Evolutionary conservation across 2,329 filamentous ascomycete genomes (phyloP), one percentile per base, ranked within the genome.

Genomic region (Microsporum canis): DNA sequence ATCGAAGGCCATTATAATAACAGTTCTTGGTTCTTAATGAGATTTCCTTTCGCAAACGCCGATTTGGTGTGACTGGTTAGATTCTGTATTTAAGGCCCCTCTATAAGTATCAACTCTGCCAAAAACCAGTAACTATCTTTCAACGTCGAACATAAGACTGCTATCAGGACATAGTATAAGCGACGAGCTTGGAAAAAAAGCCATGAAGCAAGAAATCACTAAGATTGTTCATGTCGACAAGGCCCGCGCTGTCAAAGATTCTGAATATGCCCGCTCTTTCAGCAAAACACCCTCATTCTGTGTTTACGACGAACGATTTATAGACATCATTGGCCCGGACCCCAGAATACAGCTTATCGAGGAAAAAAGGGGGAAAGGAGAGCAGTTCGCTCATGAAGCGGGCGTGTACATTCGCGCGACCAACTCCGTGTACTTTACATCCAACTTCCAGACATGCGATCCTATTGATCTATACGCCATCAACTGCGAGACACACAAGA

Each of bases 311-410:
- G 55, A 62, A 5, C 60, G 56, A 8, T 71, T 71, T 36, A 43
- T 49, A 29, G 60, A 70, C 60, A 68, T 78, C 14, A 68, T 75
- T 31, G 77, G 77, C 1, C n/a, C 62, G 3, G 60, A 62, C 2
- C 75, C 76, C 3, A 68, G 64, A 8, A 62, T 79, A 0, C 69
- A 77, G 10, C 62, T 77, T 1, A 65, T 79, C 2, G 65, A 71
- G 27, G 53, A 60, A 23, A 55, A 62, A 31, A 71, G 77, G 62
- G 73, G 75, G 57, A 64, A 69, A 36, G 65, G 68, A 2, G 75
- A 78, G 45, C 75, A 78, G 0, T 80, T 81, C 58, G 79, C 78
- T 1, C 79, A 82, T 63, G 79, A 81, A 67, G 79, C 79, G 0
- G 67, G 74, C 23, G 66, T 76, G 43, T 76, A 69, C 66, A 68